Conservation (phyloP, 495 filamentous ascomycete species). For the Aspergillus nanangensis region DNA sequence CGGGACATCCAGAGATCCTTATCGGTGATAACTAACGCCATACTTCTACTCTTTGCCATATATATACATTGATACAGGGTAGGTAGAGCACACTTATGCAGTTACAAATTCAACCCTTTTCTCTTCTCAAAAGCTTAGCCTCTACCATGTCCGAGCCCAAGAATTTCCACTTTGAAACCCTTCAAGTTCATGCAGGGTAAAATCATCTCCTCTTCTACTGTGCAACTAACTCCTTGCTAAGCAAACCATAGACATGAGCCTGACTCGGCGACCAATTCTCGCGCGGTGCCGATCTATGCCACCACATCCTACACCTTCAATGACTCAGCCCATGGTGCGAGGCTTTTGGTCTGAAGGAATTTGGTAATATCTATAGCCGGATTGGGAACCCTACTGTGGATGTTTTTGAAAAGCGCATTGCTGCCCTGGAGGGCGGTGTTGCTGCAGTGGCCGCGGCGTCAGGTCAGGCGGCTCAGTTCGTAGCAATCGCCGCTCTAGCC, state of each 20-base stretch:
- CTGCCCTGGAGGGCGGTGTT: slow-evolving; percentile 90
- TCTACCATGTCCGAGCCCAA: slow-evolving; percentile 33
- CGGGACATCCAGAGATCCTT: too few relatives aligned
- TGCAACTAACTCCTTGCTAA: slow-evolving; percentile 2
- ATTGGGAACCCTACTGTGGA: slow-evolving; percentile 99
- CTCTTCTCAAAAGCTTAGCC: too few relatives aligned
- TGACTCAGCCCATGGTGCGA: slow-evolving; percentile 93
- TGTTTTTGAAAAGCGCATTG: slow-evolving; percentile 96
- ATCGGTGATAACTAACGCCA: too few relatives aligned
- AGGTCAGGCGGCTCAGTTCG: slow-evolving; percentile 92
- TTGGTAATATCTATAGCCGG: slow-evolving; percentile 97
- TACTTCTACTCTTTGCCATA: too few relatives aligned
- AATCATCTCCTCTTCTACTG: slow-evolving; percentile 17
- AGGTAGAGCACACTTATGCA: too few relatives aligned
- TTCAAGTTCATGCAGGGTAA: slow-evolving; percentile 95
- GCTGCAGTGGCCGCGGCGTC: slow-evolving; percentile 87
- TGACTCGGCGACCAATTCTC: slow-evolving; percentile 78
- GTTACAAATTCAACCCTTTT: too few relatives aligned
- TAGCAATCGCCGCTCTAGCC: slow-evolving; percentile 81
- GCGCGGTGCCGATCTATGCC: slow-evolving; percentile 95
- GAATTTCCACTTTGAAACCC: slow-evolving; percentile 71
- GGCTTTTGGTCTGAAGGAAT: slow-evolving; percentile 98
- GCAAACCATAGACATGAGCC: slow-evolving; percentile 71
- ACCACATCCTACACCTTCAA: slow-evolving; percentile 95
- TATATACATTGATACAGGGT: too few relatives aligned